Evolutionary conservation across 2,329 filamentous ascomycete species (phyloP), one percentile per base, ranked within the genome.

Genomic region (Fusarium pininemorale): DNA sequence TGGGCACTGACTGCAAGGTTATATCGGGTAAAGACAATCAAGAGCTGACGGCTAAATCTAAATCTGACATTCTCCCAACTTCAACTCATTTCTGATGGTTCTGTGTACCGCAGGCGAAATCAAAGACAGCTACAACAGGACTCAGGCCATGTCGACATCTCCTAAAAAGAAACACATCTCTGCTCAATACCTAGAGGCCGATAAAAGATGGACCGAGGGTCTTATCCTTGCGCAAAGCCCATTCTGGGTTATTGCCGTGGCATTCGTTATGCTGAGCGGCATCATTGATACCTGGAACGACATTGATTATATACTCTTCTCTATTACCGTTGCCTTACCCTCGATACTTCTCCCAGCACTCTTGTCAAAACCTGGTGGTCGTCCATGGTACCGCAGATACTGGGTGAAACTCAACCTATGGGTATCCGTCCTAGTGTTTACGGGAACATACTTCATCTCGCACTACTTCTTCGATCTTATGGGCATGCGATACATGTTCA

Each of bases 401-500:
- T 66, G 62, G 64, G 39, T 66, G 3, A 67, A 67, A 4, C 62
- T 67, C 24, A 67, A 67, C 14, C 20, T 60, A 5, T 66, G 51
- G 44, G 41, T 67, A 6, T 47, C 38, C 0, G n/a, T 39, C 1
- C 45, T 66, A 8, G 62, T 50, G 2, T 67, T 38, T 4, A 7
- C 51, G 6, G 62, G 51, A 16, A 66, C 51, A 3, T 67, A 59
- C 10, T 67, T 67, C 14, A 45, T 56, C 20, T 59, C 62, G 0
- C 64, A 67, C 37, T 67, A 67, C 32, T 67, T 66, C 51, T 67
- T 66, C 10, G 64, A 67, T 57, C 62, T 67, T 2, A 67, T 67
- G 62, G 51, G 64, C 0, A 67, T 67, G 64, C 14, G 64, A 22
- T 67, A 67, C 20, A 42, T 30, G 30, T 67, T 67, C 20, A 56